These are phyloP conservation scores for Stachybotrys echinatus DNA, from an alignment of 2,329 filamentous ascomycete genomes.

Conservation along the genomic window DNA sequence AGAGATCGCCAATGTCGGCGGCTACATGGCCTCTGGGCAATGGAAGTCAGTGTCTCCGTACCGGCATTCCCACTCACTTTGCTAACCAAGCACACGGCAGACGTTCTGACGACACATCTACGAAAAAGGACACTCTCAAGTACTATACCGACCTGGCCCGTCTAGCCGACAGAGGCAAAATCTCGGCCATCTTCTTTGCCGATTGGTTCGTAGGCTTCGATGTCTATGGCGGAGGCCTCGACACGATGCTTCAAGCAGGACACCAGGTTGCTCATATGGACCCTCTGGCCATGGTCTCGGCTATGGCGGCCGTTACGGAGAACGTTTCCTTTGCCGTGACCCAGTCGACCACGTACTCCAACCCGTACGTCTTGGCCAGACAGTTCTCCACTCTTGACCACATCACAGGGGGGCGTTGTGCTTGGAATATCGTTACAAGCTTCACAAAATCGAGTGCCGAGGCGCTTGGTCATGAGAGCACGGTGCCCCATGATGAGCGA, in stretches of 20 bases:
- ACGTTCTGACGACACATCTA: background rate
- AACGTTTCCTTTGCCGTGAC: conserved; percentile 8
- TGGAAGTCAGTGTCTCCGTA: background rate
- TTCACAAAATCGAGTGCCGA: background rate
- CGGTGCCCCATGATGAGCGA: conserved; percentile 46
- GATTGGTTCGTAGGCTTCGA: conserved; percentile 44
- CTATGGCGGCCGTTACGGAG: conserved; percentile 38
- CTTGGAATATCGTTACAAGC: conserved; percentile 27
- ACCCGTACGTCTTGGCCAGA: conserved; percentile 59
- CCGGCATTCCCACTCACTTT: background rate
- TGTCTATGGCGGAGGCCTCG: conserved; percentile 23
- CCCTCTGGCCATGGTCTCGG: conserved; percentile 1
- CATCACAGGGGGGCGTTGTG: conserved; percentile 50
- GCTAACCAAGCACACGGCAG: background rate
- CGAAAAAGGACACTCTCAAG: conserved; percentile 4
- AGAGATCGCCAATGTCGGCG: background rate
- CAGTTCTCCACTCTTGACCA: conserved; percentile 60
- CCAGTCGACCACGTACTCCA: conserved; percentile 47
- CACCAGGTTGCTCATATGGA: background rate
- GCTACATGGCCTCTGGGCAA: background rate
- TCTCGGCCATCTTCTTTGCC: conserved; percentile 7
- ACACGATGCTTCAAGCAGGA: background rate
- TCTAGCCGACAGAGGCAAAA: conserved; percentile 6
- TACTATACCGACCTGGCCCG: conserved; percentile 9
- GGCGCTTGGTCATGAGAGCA: background rate